phyloP scores from a whole-genome alignment of 2,329 filamentous ascomycete genomes.

The Dactylellina sp. region DNA sequence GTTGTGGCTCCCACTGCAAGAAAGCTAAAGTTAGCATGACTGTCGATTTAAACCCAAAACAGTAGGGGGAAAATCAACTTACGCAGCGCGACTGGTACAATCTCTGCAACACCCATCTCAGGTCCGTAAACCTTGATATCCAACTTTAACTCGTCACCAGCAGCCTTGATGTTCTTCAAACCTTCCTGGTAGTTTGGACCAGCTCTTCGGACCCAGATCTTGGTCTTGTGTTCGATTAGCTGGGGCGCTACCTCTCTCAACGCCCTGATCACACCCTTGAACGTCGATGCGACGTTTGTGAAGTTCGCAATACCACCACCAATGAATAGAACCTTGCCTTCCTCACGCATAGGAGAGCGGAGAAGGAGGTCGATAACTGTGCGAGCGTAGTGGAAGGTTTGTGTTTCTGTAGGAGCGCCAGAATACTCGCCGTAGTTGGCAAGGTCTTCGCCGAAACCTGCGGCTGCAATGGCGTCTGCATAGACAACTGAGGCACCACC shows the following conservation, averaged over 20 bases:
- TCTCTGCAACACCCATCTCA: conserved; percentile 91
- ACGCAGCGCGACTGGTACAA: conserved; percentile 86
- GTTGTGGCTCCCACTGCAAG: conserved; percentile 41
- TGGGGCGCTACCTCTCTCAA: conserved; percentile 87
- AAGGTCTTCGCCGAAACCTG: conserved; percentile 93
- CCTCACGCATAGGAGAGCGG: conserved; percentile 81
- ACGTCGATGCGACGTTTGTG: conserved; percentile 98
- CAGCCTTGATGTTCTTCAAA: conserved; percentile 99
- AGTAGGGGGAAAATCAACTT: conserved; percentile 19
- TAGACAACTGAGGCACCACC: conserved; percentile 99
- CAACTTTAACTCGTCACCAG: conserved; percentile 91
- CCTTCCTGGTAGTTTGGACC: conserved; percentile 99
- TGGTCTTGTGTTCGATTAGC: conserved; percentile 94
- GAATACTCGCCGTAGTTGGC: conserved; percentile 99
- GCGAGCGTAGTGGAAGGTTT: conserved; percentile 98
- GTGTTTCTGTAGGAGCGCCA: conserved; percentile 96
- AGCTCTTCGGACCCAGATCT: conserved; percentile 85
- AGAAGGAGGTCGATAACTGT: conserved; percentile 98
- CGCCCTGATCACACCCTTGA: conserved; percentile 99
- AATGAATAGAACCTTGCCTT: conserved; percentile 99
- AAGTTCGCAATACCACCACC: conserved; percentile 99
- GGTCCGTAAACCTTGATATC: conserved; percentile 91
- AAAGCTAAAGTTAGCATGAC: conserved; percentile 4
- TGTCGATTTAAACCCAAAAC: neutral
- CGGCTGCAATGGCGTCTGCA: conserved; percentile 96